A percentile compares a stretch with the other conserved stretches of the same genome.
phyloP scores from a whole-genome alignment of 345 rosid species.

The Salix brachista region DNA sequence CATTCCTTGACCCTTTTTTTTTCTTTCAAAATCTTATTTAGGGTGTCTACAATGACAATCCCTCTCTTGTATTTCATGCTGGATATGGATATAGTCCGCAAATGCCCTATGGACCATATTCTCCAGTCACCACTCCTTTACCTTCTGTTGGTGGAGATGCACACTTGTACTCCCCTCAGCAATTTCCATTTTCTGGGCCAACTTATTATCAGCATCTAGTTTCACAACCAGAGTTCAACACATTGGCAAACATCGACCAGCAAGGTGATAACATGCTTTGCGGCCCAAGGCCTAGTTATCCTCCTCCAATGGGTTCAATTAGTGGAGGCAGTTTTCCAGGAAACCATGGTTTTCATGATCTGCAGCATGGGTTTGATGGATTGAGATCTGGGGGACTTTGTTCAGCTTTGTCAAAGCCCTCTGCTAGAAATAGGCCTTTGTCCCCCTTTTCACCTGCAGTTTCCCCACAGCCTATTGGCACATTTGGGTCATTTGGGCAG shows the following conservation, averaged over 20 bases:
- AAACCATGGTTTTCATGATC: slow-evolving; percentile 63
- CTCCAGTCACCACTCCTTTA: slow-evolving; percentile 77
- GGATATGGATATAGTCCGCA: slow-evolving; percentile 84
- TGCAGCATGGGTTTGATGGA: slow-evolving; percentile 73
- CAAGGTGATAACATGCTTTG: slow-evolving; percentile 63
- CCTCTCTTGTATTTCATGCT: slow-evolving; percentile 66
- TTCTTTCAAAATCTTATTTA: slow-evolving; percentile 18
- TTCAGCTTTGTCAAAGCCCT: slow-evolving; percentile 71
- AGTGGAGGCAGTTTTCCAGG: slow-evolving; percentile 54
- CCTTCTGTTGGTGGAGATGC: slow-evolving; percentile 66
- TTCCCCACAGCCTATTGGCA: slow-evolving; percentile 70
- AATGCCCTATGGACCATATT: slow-evolving; percentile 86
- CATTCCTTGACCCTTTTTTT: slow-evolving; percentile 5
- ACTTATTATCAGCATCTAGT: slow-evolving; percentile 70
- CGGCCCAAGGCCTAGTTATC: slow-evolving; percentile 67
- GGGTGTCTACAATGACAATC: slow-evolving; percentile 76
- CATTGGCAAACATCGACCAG: slow-evolving; percentile 54
- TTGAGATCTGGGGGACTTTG: slow-evolving; percentile 66
- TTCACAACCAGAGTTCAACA: slow-evolving; percentile 60
- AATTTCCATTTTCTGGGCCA: slow-evolving; percentile 63
- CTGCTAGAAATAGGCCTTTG: slow-evolving; percentile 62
- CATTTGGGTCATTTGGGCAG: slow-evolving; percentile 59
- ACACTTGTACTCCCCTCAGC: slow-evolving; percentile 68
- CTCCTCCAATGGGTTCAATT: slow-evolving; percentile 63
- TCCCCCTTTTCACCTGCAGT: slow-evolving; percentile 61